These are phyloP conservation scores for Glycine tomentella DNA, from an alignment of 306 rosid species.

Conservation along the genomic window DNA sequence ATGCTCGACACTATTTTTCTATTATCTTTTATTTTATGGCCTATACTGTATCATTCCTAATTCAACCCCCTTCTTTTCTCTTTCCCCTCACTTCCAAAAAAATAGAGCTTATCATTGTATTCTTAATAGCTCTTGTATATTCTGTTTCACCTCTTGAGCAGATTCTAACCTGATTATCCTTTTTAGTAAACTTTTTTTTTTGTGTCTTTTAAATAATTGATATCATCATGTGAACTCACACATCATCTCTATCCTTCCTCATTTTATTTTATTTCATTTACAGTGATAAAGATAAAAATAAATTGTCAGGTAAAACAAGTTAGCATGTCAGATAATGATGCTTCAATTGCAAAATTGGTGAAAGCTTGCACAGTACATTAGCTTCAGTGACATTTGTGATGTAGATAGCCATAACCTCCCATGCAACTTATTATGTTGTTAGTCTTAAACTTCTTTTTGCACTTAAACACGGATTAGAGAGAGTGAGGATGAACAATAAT, in stretches of 20 bases:
- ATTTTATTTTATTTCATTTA: background rate
- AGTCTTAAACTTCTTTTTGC: background rate
- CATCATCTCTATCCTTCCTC: background rate
- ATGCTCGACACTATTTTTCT: conserved; percentile 19
- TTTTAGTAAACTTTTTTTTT: background rate
- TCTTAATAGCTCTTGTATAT: conserved; percentile 5
- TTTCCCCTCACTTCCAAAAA: background rate
- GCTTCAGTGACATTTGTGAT: background rate
- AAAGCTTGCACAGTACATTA: background rate
- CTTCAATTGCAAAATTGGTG: background rate
- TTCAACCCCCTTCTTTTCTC: background rate
- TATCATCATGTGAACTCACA: conserved; percentile 10
- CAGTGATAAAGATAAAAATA: background rate
- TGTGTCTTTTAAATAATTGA: background rate
- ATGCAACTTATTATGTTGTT: conserved; percentile 3
- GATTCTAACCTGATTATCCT: background rate
- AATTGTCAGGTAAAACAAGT: background rate
- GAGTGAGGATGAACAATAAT: conserved; percentile 4
- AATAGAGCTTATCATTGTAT: background rate
- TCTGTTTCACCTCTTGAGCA: background rate
- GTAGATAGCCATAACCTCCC: background rate
- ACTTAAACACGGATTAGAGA: background rate
- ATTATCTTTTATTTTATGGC: conserved; percentile 4
- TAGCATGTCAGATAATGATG: background rate
- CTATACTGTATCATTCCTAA: conserved; percentile 22